Conservation (phyloP, 2,329 filamentous ascomycete genomes). For the Verticillium dahliae region DNA sequence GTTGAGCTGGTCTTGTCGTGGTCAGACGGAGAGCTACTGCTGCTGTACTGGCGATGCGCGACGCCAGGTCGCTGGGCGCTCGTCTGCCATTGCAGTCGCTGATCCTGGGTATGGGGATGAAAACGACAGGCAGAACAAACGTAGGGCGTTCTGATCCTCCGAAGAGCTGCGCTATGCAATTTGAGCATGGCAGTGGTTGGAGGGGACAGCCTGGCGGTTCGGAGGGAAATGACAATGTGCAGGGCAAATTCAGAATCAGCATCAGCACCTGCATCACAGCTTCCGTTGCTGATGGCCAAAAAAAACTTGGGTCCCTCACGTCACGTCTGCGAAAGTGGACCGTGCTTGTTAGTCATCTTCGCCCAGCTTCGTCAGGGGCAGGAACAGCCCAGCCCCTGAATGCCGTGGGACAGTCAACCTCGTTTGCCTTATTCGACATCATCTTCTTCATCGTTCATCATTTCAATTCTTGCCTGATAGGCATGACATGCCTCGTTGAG, state of each 20-base stretch:
- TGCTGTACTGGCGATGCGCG: not conserved
- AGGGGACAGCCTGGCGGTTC: not conserved
- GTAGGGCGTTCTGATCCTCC: conserved; percentile 18
- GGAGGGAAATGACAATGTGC: not conserved
- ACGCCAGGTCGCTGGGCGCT: not conserved
- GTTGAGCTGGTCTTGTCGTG: not conserved
- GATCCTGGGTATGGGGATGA: not conserved
- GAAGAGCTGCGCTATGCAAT: conserved; percentile 18
- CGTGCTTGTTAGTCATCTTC: not conserved
- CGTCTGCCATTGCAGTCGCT: not conserved
- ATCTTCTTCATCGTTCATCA: no score
- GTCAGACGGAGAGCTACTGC: not conserved
- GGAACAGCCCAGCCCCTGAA: no score
- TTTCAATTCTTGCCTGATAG: no score
- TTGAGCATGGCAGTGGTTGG: conserved; percentile 23
- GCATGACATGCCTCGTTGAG: no score
- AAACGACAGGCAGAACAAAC: conserved; percentile 18
- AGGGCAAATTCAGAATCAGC: not conserved
- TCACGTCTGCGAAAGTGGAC: not conserved
- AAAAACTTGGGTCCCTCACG: not conserved
- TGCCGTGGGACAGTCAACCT: no score
- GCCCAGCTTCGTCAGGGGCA: not conserved
- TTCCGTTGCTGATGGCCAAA: not conserved
- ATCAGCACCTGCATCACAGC: not conserved
- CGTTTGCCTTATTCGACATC: no score